phyloP scores from a whole-genome alignment of 1,284 basidiomycete species.

The Ceratobasidium sp. region DNA sequence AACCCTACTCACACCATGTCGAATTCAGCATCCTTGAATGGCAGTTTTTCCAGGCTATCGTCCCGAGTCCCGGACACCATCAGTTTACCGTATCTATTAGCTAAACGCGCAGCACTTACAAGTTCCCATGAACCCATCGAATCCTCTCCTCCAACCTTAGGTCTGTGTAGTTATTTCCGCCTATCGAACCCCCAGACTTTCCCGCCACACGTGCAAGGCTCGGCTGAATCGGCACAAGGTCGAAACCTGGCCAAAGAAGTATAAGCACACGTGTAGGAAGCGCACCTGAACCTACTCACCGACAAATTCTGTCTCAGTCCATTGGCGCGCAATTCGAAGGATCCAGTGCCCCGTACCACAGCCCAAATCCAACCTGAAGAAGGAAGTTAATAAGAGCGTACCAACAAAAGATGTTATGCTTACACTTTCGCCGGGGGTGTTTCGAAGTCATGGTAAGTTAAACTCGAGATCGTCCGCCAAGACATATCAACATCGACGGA shows the following conservation, averaged over 20 bases:
- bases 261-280: conserved; percentile 14
- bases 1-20: conserved; percentile 33
- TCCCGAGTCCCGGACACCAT: neutral
- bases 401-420: neutral
- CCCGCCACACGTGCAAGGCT: conserved; percentile 40
- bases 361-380: conserved; percentile 47
- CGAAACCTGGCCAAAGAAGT: conserved; percentile 44
- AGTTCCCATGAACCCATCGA: conserved; percentile 44
- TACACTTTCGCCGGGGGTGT: conserved; percentile 48
- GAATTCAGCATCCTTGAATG: conserved; percentile 34
- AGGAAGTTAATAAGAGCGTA: neutral
- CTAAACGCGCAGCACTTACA: conserved; percentile 24
- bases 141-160: conserved; percentile 34
- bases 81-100: neutral
- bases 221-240: conserved; percentile 49
- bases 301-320: conserved; percentile 47
- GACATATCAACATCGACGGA: conserved; percentile 41
- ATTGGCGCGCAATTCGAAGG: conserved; percentile 44
- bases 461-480: conserved; percentile 1
- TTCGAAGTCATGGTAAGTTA: conserved; percentile 42
- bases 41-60: conserved; percentile 28
- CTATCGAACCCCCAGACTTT: conserved; percentile 9
- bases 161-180: conserved; percentile 6
- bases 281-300: conserved; percentile 36
- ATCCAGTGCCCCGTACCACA: conserved; percentile 49